A percentile compares a stretch with the other conserved stretches of the same genome.
phyloP scores from a whole-genome alignment of 2,329 filamentous ascomycete species.

The Septoria petroselini region DNA sequence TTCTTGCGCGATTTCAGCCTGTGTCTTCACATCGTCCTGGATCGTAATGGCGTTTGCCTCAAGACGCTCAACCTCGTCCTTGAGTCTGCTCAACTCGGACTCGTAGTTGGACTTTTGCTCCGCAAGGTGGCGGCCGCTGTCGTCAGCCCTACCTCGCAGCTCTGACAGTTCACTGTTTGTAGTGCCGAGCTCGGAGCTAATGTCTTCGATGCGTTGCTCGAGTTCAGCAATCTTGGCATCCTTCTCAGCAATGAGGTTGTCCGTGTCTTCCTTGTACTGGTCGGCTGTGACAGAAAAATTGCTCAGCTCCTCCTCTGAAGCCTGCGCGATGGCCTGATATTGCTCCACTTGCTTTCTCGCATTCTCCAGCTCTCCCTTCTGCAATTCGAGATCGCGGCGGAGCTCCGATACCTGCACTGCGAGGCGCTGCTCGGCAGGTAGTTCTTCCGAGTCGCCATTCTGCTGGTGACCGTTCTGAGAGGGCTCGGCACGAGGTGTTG shows the following conservation, averaged over 20 bases:
- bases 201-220: slow-evolving; percentile 76
- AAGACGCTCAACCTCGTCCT: slow-evolving; percentile 78
- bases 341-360: slow-evolving; percentile 78
- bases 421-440: slow-evolving; percentile 73
- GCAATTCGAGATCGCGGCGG: slow-evolving; percentile 79
- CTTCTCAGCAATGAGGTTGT: slow-evolving; percentile 70
- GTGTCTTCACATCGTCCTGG: slow-evolving; percentile 85
- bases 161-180: slow-evolving; percentile 79
- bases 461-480: slow-evolving; percentile 43
- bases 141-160: slow-evolving; percentile 75
- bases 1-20: slow-evolving; percentile 88
- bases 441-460: slow-evolving; percentile 52
- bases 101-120: slow-evolving; percentile 80
- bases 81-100: slow-evolving; percentile 73
- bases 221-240: slow-evolving; percentile 76
- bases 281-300: slow-evolving; percentile 77
- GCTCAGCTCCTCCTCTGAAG: slow-evolving; percentile 81
- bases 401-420: slow-evolving; percentile 80
- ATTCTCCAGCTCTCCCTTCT: slow-evolving; percentile 74
- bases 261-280: slow-evolving; percentile 83
- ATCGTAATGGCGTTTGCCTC: slow-evolving; percentile 77
- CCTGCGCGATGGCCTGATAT: slow-evolving; percentile 83
- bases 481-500: slow-evolving; percentile 59
- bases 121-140: slow-evolving; percentile 66
- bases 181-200: slow-evolving; percentile 74